A percentile compares a stretch with the other conserved stretches of the same genome.
Evolutionary conservation across 768 basidiomycete genomes (phyloP).

Genomic region (Pleurotus djamor): DNA sequence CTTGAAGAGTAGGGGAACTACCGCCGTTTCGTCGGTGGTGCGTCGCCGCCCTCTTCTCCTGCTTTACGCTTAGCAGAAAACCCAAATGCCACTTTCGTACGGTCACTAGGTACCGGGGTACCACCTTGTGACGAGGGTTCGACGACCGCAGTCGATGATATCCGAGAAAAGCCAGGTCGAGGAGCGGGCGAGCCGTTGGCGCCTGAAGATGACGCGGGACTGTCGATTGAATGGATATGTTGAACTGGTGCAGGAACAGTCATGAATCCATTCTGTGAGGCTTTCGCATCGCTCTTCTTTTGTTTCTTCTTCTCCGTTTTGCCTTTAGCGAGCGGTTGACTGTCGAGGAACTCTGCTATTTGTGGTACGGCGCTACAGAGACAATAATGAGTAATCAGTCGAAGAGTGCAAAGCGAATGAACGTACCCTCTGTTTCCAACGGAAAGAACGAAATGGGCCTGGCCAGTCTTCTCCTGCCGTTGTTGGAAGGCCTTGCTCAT

Average conservation of each 20-base stretch:
- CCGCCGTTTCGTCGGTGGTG: slow-evolving; percentile 64
- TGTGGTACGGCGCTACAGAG: slow-evolving; percentile 79
- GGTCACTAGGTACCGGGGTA: slow-evolving; percentile 61
- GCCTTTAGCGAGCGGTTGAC: slow-evolving; percentile 77
- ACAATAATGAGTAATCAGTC: not conserved
- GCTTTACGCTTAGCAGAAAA: slow-evolving; percentile 82
- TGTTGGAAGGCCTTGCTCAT: slow-evolving; percentile 95
- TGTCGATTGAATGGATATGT: slow-evolving; percentile 34
- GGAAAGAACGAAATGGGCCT: slow-evolving; percentile 94
- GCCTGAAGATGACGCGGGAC: slow-evolving; percentile 41
- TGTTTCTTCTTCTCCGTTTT: slow-evolving; percentile 80
- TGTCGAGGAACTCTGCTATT: slow-evolving; percentile 75
- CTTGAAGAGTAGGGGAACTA: slow-evolving; percentile 14
- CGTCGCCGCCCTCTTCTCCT: slow-evolving; percentile 61
- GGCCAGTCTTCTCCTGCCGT: slow-evolving; percentile 90
- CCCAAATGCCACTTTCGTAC: slow-evolving; percentile 75
- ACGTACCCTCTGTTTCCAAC: slow-evolving; percentile 87
- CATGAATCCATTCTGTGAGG: slow-evolving; percentile 64
- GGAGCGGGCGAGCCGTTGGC: slow-evolving; percentile 44
- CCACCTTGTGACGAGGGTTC: slow-evolving; percentile 39
- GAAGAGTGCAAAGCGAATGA: slow-evolving; percentile 18
- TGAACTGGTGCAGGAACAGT: slow-evolving; percentile 57
- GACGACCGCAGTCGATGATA: slow-evolving; percentile 57
- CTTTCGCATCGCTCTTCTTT: slow-evolving; percentile 65
- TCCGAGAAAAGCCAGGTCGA: slow-evolving; percentile 75